Conservation (phyloP, 257 asterid species). For the Misopates orontium region DNA sequence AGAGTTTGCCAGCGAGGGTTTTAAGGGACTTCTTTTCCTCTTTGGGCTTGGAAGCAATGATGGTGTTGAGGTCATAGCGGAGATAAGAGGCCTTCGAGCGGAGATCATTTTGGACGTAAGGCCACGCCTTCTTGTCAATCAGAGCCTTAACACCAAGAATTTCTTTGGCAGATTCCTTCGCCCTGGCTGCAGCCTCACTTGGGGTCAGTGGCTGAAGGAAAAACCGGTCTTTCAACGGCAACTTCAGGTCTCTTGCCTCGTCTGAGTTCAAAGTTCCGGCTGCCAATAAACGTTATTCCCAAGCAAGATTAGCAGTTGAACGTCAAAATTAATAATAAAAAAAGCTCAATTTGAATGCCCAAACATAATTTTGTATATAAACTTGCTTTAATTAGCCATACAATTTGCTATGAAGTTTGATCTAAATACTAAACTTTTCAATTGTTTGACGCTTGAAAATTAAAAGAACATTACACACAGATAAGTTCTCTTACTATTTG, state of each 20-base stretch:
- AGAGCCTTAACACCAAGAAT: constrained; percentile 57
- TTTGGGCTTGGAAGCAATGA: constrained; percentile 76
- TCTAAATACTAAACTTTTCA: no score
- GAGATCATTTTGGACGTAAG: constrained; percentile 82
- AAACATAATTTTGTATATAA: not conserved
- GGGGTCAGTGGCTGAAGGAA: constrained; percentile 80
- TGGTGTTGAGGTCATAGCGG: constrained; percentile 88
- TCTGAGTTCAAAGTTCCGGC: constrained; percentile 96
- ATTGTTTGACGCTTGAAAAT: no score
- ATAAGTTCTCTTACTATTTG: no score
- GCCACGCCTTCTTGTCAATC: constrained; percentile 94
- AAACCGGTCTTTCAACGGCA: constrained; percentile 76
- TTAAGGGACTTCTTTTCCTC: constrained; percentile 65
- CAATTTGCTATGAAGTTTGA: no score
- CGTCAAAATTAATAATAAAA: not conserved
- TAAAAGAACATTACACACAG: no score
- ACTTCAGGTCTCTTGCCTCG: constrained; percentile 60
- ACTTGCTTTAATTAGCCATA: no score
- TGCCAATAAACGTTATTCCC: constrained; percentile 26
- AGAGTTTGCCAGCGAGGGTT: constrained; percentile 66
- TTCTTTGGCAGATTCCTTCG: constrained; percentile 83
- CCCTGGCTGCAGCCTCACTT: constrained; percentile 69
- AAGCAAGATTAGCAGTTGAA: constrained; percentile 2
- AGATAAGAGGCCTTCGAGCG: constrained; percentile 70
- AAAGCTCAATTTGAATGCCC: not conserved